phyloP scores from a whole-genome alignment of 768 basidiomycete species.

The Suillus sp. region DNA sequence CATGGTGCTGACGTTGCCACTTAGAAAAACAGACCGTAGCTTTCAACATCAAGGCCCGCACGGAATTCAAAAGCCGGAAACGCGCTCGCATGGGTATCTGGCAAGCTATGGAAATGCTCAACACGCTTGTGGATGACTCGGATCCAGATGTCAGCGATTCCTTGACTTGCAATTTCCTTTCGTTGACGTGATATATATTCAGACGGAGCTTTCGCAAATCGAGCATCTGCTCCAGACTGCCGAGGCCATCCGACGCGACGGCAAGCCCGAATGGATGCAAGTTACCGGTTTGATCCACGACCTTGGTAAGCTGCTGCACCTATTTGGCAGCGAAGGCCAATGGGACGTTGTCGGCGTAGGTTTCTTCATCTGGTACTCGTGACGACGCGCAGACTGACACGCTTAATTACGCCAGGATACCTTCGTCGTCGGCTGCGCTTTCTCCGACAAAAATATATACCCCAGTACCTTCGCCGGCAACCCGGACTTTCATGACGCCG shows the following conservation, averaged over 20 bases:
- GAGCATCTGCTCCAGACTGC: constrained; percentile 91
- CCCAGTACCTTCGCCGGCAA: constrained; percentile 77
- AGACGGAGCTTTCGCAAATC: constrained; percentile 83
- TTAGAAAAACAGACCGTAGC: constrained; percentile 86
- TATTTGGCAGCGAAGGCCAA: constrained; percentile 86
- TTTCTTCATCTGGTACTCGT: constrained; percentile 16
- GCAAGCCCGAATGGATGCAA: constrained; percentile 93
- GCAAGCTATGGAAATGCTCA: constrained; percentile 86
- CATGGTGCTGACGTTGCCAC: not conserved
- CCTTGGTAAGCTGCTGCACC: constrained; percentile 82
- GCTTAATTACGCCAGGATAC: constrained; percentile 49
- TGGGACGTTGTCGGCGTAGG: constrained; percentile 93
- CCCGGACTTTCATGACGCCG: constrained; percentile 62
- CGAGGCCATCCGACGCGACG: constrained; percentile 84
- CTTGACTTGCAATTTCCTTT: not conserved
- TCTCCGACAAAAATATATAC: constrained; percentile 82
- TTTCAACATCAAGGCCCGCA: constrained; percentile 79
- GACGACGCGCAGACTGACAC: not conserved
- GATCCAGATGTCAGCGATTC: constrained; percentile 71
- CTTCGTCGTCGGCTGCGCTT: constrained; percentile 83
- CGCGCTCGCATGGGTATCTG: constrained; percentile 83
- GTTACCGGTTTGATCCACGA: constrained; percentile 86
- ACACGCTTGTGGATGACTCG: constrained; percentile 86
- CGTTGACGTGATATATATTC: constrained; percentile 18
- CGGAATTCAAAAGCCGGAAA: constrained; percentile 65